Percentiles rank a stretch among this genome's conserved stretches.
phyloP scores from a whole-genome alignment of 257 asterid species.

The Euphrasia confusa region DNA sequence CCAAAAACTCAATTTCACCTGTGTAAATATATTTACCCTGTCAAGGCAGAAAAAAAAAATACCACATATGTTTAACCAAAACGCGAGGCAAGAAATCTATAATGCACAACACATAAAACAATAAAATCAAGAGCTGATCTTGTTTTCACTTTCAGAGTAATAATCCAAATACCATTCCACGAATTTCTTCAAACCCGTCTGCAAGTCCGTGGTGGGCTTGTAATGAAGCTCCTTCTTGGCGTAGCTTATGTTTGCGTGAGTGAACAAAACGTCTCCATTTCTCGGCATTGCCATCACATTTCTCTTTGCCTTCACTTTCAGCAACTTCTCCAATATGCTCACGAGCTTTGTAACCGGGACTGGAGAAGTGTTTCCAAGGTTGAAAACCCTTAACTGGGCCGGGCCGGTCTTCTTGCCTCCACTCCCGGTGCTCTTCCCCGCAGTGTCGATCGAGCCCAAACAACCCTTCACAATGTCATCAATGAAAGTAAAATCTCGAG shows the following conservation, averaged over 20 bases:
- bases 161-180: slow-evolving; percentile 33
- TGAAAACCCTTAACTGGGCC: slow-evolving; percentile 39
- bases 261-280: slow-evolving; percentile 35
- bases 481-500: slow-evolving; percentile 42
- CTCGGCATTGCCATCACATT: slow-evolving; percentile 31
- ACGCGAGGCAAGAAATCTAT: neutral
- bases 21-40: too few species aligned
- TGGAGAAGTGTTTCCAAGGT: slow-evolving; percentile 43
- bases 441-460: slow-evolving; percentile 35
- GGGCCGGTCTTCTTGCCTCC: slow-evolving; percentile 36
- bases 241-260: slow-evolving; percentile 39
- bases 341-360: slow-evolving; percentile 33
- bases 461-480: slow-evolving; percentile 30
- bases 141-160: slow-evolving; percentile 25
- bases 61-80: neutral
- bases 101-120: neutral
- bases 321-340: slow-evolving; percentile 29
- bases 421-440: slow-evolving; percentile 39
- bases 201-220: slow-evolving; percentile 31
- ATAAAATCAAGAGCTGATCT: slow-evolving; percentile 19
- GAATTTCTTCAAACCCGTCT: slow-evolving; percentile 31
- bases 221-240: slow-evolving; percentile 33
- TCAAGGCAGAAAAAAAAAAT: too few species aligned
- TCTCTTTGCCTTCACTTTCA: slow-evolving; percentile 31
- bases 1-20: too few species aligned